A percentile compares a stretch with the other conserved stretches of the same genome.
phyloP scores from a whole-genome alignment of 2,329 filamentous ascomycete species.

The Ilyonectria mors-panacis region DNA sequence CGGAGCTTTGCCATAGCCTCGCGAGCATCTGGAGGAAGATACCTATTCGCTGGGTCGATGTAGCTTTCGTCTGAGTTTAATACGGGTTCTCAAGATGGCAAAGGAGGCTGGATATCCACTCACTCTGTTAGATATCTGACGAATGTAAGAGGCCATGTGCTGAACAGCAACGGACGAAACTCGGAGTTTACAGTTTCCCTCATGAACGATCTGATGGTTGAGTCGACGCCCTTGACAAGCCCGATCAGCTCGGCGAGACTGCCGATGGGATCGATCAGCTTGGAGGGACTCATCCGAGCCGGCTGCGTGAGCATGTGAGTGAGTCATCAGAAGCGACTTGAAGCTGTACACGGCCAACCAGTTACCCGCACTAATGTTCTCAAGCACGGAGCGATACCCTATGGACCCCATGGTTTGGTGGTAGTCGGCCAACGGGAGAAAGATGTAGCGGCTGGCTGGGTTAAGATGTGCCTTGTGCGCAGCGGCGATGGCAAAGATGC shows the following conservation, averaged over 20 bases:
- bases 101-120: neutral
- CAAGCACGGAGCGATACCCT: constrained; percentile 43
- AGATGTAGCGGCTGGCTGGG: constrained; percentile 28
- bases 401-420: constrained; percentile 47
- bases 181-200: constrained; percentile 34
- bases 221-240: constrained; percentile 39
- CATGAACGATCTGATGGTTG: constrained; percentile 37
- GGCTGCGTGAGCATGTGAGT: constrained; percentile 44
- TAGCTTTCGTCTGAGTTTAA: neutral
- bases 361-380: constrained; percentile 34
- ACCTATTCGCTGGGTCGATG: neutral
- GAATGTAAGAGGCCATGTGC: constrained; percentile 26
- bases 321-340: constrained; percentile 56
- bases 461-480: constrained; percentile 43
- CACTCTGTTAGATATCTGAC: neutral
- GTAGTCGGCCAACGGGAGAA: constrained; percentile 37
- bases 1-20: neutral
- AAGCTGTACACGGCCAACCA: constrained; percentile 57
- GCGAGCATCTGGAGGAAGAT: neutral
- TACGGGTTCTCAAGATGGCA: neutral
- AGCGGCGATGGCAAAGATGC: constrained; percentile 39
- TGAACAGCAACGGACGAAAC: constrained; percentile 41
- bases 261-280: constrained; percentile 35
- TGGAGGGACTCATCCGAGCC: constrained; percentile 28
- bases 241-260: constrained; percentile 39